phyloP scores from a whole-genome alignment of 225 moss, liverwort and hornwort species.

The Pseudisothecium myosuroides region DNA sequence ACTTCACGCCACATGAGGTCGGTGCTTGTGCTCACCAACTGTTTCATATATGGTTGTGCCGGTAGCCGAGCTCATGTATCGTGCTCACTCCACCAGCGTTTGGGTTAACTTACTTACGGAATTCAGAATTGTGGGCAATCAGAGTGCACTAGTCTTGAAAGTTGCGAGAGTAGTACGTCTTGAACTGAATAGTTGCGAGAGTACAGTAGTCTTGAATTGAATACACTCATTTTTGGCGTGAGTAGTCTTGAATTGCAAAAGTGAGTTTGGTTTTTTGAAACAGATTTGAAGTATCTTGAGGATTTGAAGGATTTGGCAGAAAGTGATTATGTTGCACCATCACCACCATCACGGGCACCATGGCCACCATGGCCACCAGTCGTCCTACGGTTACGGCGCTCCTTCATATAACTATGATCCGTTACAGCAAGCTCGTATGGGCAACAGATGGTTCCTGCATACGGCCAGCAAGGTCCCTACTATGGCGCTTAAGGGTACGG shows the following conservation, averaged over 20 bases:
- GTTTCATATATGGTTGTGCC: neutral
- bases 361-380: neutral
- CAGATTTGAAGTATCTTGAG: neutral
- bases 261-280: neutral
- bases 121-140: neutral
- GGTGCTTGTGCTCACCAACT: neutral
- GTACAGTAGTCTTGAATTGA: no score
- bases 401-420: neutral
- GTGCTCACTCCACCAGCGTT: neutral
- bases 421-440: neutral
- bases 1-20: neutral
- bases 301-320: neutral
- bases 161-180: neutral
- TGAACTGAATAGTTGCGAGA: neutral
- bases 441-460: neutral
- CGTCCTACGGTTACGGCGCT: neutral
- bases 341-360: neutral
- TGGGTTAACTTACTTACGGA: neutral
- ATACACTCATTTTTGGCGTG: neutral
- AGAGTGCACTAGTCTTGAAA: neutral
- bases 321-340: neutral
- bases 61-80: neutral
- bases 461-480: neutral
- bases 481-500: neutral
- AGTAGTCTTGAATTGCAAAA: neutral